Percentiles rank a stretch among this genome's conserved stretches.
These are phyloP conservation scores for Rhizopogon vesiculosus DNA, from an alignment of 768 basidiomycete genomes.

Conservation along the genomic window DNA sequence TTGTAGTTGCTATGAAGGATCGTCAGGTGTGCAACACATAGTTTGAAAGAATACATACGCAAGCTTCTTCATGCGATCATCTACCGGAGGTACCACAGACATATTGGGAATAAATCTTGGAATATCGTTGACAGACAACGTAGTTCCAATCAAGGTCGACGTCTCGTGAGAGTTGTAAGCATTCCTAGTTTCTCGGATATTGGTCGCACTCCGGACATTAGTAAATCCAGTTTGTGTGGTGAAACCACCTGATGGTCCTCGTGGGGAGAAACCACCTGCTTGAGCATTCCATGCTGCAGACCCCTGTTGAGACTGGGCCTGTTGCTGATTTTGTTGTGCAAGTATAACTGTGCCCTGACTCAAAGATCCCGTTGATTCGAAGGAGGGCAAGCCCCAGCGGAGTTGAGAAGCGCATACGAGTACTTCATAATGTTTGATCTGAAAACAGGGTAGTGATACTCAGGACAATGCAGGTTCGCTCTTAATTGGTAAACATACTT, in stretches of 20 bases:
- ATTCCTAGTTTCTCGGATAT: not conserved
- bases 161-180: not conserved
- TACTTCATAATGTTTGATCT: conserved; percentile 1
- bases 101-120: conserved; percentile 8
- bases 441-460: not conserved
- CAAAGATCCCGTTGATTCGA: conserved; percentile 7
- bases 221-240: not conserved
- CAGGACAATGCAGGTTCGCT: too few relatives aligned
- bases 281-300: conserved; percentile 1
- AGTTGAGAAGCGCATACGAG: conserved; percentile 1
- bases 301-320: conserved; percentile 2
- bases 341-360: conserved; percentile 26
- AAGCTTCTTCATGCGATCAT: not conserved
- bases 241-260: not conserved
- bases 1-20: conserved; percentile 19
- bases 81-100: conserved; percentile 5
- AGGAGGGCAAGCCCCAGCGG: conserved; percentile 1
- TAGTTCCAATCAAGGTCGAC: not conserved
- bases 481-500: not conserved
- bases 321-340: conserved; percentile 10
- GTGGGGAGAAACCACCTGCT: conserved; percentile 15
- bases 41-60: not conserved
- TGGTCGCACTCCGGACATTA: not conserved
- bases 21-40: conserved; percentile 1
- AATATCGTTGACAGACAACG: conserved; percentile 1